Percentiles rank a stretch among this genome's conserved stretches.
These are phyloP conservation scores for Chrysophaeum taylorii DNA, from an alignment of 352 stramenopile genomes.

Conservation along the genomic window DNA sequence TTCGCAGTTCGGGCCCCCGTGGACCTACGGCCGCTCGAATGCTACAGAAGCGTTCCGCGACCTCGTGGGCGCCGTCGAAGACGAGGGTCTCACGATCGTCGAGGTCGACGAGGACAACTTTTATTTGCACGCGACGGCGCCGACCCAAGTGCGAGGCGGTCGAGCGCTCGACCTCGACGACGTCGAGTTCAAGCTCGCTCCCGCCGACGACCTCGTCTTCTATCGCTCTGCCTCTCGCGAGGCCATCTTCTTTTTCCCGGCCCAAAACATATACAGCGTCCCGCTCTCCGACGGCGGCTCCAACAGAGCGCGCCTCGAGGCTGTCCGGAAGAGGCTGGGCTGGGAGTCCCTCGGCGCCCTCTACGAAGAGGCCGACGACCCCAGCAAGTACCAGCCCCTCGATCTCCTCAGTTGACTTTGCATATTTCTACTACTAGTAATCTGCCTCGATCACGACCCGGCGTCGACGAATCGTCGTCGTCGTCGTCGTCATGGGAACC, in stretches of 20 bases:
- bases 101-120: neutral
- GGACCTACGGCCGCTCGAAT: too few species aligned
- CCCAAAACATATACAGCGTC: neutral
- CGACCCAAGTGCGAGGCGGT: neutral
- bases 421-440: too few species aligned
- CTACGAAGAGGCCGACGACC: neutral
- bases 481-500: too few species aligned
- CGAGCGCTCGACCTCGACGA: neutral
- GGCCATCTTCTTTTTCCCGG: slow-evolving; percentile 3
- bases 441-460: too few species aligned
- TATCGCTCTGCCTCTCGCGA: neutral
- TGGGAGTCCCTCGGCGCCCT: neutral
- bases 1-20: too few species aligned
- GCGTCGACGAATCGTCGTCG: too few species aligned
- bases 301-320: neutral
- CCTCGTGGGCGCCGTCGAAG: too few species aligned
- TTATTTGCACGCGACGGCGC: neutral
- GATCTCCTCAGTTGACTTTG: too few species aligned
- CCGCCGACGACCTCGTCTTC: neutral
- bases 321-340: neutral
- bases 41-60: too few species aligned
- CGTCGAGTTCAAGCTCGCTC: neutral
- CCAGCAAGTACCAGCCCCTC: neutral
- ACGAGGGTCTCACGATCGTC: neutral
- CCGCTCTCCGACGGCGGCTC: neutral